These are phyloP conservation scores for Calonectria pauciramosa DNA, from an alignment of 2,329 filamentous ascomycete species.

Conservation along the genomic window DNA sequence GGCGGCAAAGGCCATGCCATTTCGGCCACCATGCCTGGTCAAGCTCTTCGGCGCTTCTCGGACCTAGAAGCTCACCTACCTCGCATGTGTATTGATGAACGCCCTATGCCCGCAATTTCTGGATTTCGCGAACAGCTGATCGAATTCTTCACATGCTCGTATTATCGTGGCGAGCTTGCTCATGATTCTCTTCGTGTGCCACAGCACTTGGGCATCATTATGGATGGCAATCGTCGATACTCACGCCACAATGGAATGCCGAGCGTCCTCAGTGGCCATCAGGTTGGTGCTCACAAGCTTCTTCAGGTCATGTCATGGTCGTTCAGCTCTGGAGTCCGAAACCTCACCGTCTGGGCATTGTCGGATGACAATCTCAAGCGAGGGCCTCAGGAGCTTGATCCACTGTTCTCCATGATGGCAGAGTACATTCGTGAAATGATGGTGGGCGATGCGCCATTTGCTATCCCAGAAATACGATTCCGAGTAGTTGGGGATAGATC, in stretches of 20 bases:
- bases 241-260: slow-evolving; percentile 12
- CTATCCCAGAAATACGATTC: slow-evolving; percentile 11
- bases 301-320: slow-evolving; percentile 20
- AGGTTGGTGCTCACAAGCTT: slow-evolving; percentile 21
- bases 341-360: slow-evolving; percentile 25
- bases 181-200: neutral
- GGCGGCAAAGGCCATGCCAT: neutral
- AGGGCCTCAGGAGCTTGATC: slow-evolving; percentile 16
- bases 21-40: neutral
- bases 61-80: slow-evolving; percentile 18
- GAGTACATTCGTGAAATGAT: slow-evolving; percentile 21
- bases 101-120: neutral
- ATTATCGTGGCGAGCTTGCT: slow-evolving; percentile 9
- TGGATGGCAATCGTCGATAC: slow-evolving; percentile 25
- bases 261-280: slow-evolving; percentile 8
- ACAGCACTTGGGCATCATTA: slow-evolving; percentile 21
- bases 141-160: slow-evolving; percentile 14
- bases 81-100: neutral
- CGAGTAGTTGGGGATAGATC: slow-evolving; percentile 21
- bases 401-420: slow-evolving; percentile 22
- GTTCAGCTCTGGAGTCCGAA: slow-evolving; percentile 8
- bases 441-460: slow-evolving; percentile 15
- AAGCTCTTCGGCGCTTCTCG: slow-evolving; percentile 8
- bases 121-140: neutral
- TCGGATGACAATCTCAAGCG: slow-evolving; percentile 26